Evolutionary conservation across 371 early-diverging fungal species (phyloP), one percentile per base, ranked within the genome.

Genomic region (Circinella umbellata): DNA sequence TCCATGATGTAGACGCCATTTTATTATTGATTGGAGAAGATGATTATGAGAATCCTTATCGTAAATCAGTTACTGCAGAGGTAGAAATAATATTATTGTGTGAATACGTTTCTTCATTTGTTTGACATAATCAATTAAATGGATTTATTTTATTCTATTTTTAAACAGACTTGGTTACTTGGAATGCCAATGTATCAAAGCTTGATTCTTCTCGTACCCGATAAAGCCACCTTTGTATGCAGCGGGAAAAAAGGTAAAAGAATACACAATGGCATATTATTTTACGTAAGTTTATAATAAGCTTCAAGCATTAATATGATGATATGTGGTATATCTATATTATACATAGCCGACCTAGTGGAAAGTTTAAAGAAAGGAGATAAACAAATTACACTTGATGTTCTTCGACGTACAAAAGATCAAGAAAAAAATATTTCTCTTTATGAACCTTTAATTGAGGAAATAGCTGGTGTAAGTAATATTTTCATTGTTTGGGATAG

Each of bases 111-210:
- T 27, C 27, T 27, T 27, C 27, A 1, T 27, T 27, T 27, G 27
- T 27, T 27, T 27, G 27, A 27, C 54, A n/a, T 54, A n/a, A 14
- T 17, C 20, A 8, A 14, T 54, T 20, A 8, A 14, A 54, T 54
- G 54, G 10, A n/a, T 54, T 10, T 20, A n/a, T n/a, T n/a, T n/a
- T n/a, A n/a, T n/a, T n/a, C n/a, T 15, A 15, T n/a, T 66, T 66
- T 42, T 48, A 46, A 62, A 48, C 89, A 98, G 92, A 91, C 89
- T 48, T 99, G 98, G 96, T 88, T 98, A 54, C 84, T 98, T 64
- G 98, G 98, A 37, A 93, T 95, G 71, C 99, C 98, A 76, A 93
- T 98, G 70, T 91, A 92, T 5, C 94, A 97, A 69, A 95, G 96
- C 3, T 71, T 95, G 51, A 85, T 96, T 36, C 67, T 96, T 42